Evolutionary conservation across 2,329 filamentous ascomycete species (phyloP).

Genomic region (Dothiorella sarmentorum): DNA sequence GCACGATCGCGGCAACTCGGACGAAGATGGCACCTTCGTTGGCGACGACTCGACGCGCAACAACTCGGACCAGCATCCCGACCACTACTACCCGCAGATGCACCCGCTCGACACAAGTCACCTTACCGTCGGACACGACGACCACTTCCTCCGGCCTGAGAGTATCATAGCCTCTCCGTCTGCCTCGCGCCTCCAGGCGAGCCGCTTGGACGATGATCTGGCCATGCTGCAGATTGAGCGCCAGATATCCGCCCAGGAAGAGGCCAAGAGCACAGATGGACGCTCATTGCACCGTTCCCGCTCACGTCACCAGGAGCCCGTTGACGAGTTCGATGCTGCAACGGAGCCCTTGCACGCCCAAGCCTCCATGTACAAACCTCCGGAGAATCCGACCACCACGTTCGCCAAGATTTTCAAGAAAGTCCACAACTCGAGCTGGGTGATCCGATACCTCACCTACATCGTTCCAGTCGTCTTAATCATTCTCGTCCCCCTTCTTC

Average conservation of each 20-base stretch:
- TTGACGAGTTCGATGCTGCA: conserved; percentile 65
- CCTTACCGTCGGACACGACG: conserved; percentile 32
- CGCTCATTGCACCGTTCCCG: conserved; percentile 51
- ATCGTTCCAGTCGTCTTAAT: conserved; percentile 63
- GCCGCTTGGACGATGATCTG: conserved; percentile 63
- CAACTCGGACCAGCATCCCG: conserved; percentile 22
- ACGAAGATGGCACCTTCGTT: conserved; percentile 37
- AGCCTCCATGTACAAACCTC: conserved; percentile 61
- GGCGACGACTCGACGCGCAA: conserved; percentile 34
- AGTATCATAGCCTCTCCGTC: conserved; percentile 48
- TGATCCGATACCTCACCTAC: conserved; percentile 69
- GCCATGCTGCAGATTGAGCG: conserved; percentile 63
- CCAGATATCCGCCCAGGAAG: conserved; percentile 48
- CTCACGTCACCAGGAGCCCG: conserved; percentile 53
- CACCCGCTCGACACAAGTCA: conserved; percentile 2
- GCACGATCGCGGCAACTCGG: conserved; percentile 28
- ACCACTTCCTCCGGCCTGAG: conserved; percentile 41
- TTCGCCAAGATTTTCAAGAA: conserved; percentile 63
- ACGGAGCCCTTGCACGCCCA: conserved; percentile 69
- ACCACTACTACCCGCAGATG: background rate
- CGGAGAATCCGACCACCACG: conserved; percentile 58
- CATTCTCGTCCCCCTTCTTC: conserved; percentile 64
- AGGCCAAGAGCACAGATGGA: conserved; percentile 34
- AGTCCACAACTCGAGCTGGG: conserved; percentile 61
- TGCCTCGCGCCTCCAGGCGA: conserved; percentile 56